A percentile compares a stretch with the other conserved stretches of the same genome.
Conservation (phyloP, 352 stramenopile species). For the Phytophthora agathidicida region DNA sequence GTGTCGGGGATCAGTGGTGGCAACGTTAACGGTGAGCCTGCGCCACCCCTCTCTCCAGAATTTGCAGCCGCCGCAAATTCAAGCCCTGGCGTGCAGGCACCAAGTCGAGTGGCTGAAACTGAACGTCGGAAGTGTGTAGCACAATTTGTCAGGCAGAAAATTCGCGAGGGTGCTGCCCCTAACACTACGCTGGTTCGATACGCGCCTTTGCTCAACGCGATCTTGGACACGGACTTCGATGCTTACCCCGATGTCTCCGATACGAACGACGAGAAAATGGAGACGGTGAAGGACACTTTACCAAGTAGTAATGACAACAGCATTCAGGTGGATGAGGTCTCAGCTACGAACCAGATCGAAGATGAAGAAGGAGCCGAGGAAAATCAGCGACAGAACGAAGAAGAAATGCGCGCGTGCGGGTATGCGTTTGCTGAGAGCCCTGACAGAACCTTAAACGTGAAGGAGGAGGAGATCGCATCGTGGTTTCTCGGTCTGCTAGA, state of each 20-base stretch:
- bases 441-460: conserved; percentile 44
- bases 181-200: conserved; percentile 77
- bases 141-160: conserved; percentile 66
- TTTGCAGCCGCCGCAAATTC: conserved; percentile 11
- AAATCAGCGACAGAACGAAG: conserved; percentile 24
- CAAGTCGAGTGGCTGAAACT: conserved; percentile 33
- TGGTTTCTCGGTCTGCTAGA: conserved; percentile 75
- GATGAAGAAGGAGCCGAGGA: conserved; percentile 25
- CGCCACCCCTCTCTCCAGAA: conserved; percentile 27
- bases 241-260: conserved; percentile 46
- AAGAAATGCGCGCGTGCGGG: conserved; percentile 25
- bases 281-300: not conserved
- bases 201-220: conserved; percentile 59
- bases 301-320: conserved; percentile 11
- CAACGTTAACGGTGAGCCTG: conserved; percentile 10
- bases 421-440: conserved; percentile 29
- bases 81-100: conserved; percentile 8
- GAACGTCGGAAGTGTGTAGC: conserved; percentile 59
- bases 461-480: conserved; percentile 69
- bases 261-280: conserved; percentile 13
- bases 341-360: conserved; percentile 32
- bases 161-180: conserved; percentile 60
- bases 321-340: not conserved
- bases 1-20: not conserved
- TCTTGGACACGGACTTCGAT: conserved; percentile 78